These are phyloP conservation scores for Cicer yamashitae DNA, from an alignment of 306 rosid genomes.

Conservation along the genomic window DNA sequence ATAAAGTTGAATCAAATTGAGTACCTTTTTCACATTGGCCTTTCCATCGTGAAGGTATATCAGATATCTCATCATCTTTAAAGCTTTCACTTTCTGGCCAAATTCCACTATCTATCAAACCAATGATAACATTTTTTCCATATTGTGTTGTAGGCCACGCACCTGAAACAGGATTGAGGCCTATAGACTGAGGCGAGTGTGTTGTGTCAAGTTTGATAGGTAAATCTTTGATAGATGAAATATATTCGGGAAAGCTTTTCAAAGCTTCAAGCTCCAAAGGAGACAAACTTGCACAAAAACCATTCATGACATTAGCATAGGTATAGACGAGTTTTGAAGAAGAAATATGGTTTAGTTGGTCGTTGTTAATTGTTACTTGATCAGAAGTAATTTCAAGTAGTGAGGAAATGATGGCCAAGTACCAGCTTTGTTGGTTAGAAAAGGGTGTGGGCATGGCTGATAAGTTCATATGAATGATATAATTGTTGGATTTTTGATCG, in stretches of 20 bases:
- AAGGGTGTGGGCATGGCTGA: conserved; percentile 79
- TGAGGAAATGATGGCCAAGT: conserved; percentile 58
- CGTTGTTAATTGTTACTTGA: background rate
- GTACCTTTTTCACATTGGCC: conserved; percentile 65
- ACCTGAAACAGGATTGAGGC: conserved; percentile 55
- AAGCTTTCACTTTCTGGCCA: conserved; percentile 85
- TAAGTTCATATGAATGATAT: conserved; percentile 78
- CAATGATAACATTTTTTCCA: conserved; percentile 69
- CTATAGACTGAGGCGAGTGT: conserved; percentile 67
- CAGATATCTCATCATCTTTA: conserved; percentile 56
- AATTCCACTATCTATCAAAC: conserved; percentile 76
- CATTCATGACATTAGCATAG: conserved; percentile 68
- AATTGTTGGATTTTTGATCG: conserved; percentile 48
- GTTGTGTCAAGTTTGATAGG: conserved; percentile 68
- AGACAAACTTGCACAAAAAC: conserved; percentile 73
- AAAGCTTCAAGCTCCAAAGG: conserved; percentile 63
- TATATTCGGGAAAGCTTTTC: conserved; percentile 57
- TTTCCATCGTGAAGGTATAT: conserved; percentile 73
- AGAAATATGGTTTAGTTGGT: background rate
- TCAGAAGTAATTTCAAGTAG: conserved; percentile 24
- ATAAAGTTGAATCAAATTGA: conserved; percentile 59
- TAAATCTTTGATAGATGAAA: conserved; percentile 56
- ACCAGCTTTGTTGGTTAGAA: conserved; percentile 65
- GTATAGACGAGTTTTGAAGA: conserved; percentile 59
- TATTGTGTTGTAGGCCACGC: conserved; percentile 60